Evolutionary conservation across 2,329 filamentous ascomycete species (phyloP), one percentile per base, ranked within the genome.

Genomic region (Biscogniauxia marginata): DNA sequence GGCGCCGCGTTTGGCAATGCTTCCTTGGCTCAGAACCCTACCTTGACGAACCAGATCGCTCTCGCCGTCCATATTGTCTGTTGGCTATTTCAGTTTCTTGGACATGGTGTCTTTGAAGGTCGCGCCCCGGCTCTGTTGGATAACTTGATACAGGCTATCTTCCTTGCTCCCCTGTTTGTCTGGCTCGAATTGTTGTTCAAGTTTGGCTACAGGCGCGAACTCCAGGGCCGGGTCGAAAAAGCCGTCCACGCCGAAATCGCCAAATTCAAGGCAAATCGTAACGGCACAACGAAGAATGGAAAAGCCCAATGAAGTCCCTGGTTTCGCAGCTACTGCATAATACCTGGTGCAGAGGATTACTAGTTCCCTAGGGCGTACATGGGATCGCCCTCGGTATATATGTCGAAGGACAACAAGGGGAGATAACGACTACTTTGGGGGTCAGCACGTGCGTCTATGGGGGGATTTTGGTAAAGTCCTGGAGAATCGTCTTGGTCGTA

Each of bases 181-280:
- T 99, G 95, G 90, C 88, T 99, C 66, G 93, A 98, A 77, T 76
- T 96, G 21, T 81, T 99, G 22, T 99, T 99, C 79, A 86, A 82
- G 67, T 84, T 96, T 50, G 95, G 95, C 49, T 99, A 98, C 75
- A 85, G 95, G 57, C 90, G 88, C 1, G 92, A 96, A 73, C 79
- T 99, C 64, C 91, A 93, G 76, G 82, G 83, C 58, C 85, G 93
- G 50, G 84, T 98, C 46, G 85, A 93, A 59, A 86, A 87, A 71
- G 85, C 83, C 39, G 90, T 97, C 3, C 75, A 86, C 69, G 79
- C 84, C 64, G 91, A 96, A 71, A 82, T 97, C 62, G 81, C 84
- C 64, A 95, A 91, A 74, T 87, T 92, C 71, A 85, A 78, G 66
- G 77, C 81, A 58, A 85, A 86, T 67, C 76, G 77, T 51, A 76